A percentile compares a stretch with the other conserved stretches of the same genome.
Conservation (phyloP, 345 rosid species). For the Lumnitzera littorea region DNA sequence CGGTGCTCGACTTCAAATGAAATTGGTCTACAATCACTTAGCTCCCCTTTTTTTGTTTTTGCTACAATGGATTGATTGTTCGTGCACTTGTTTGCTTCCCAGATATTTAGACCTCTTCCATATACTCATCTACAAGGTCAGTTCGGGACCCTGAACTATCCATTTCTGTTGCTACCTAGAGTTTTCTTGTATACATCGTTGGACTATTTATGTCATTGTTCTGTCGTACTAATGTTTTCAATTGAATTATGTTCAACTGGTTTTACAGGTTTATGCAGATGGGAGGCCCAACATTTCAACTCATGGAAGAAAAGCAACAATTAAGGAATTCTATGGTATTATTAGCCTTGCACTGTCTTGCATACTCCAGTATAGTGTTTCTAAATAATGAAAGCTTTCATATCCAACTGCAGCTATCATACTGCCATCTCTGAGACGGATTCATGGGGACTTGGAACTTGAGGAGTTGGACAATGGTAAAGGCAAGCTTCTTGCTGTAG, state of each 20-base stretch:
- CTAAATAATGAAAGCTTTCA: background rate
- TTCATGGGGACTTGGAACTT: slow-evolving; percentile 28
- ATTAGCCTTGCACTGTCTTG: slow-evolving; percentile 1
- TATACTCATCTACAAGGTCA: slow-evolving; percentile 74
- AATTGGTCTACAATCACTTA: slow-evolving; percentile 73
- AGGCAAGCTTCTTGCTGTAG: slow-evolving; percentile 19
- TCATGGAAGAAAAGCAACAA: slow-evolving; percentile 82
- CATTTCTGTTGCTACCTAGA: background rate
- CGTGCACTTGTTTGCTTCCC: slow-evolving; percentile 72
- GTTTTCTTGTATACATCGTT: slow-evolving; percentile 5
- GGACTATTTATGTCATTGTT: slow-evolving; percentile 1
- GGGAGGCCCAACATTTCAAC: slow-evolving; percentile 41
- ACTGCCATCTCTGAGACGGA: slow-evolving; percentile 79
- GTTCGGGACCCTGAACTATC: slow-evolving; percentile 4
- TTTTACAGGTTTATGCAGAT: slow-evolving; percentile 53
- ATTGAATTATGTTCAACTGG: too few relatives aligned
- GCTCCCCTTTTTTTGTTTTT: slow-evolving; percentile 73
- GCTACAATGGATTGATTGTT: slow-evolving; percentile 80
- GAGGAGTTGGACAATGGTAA: slow-evolving; percentile 31
- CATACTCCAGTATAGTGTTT: background rate
- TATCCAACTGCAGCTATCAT: slow-evolving; percentile 50
- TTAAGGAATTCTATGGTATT: slow-evolving; percentile 82
- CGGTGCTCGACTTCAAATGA: slow-evolving; percentile 75
- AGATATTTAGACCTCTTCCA: slow-evolving; percentile 81
- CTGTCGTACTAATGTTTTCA: too few relatives aligned